These are phyloP conservation scores for Fusarium paranaense DNA, from an alignment of 2,329 filamentous ascomycete genomes.

Conservation along the genomic window DNA sequence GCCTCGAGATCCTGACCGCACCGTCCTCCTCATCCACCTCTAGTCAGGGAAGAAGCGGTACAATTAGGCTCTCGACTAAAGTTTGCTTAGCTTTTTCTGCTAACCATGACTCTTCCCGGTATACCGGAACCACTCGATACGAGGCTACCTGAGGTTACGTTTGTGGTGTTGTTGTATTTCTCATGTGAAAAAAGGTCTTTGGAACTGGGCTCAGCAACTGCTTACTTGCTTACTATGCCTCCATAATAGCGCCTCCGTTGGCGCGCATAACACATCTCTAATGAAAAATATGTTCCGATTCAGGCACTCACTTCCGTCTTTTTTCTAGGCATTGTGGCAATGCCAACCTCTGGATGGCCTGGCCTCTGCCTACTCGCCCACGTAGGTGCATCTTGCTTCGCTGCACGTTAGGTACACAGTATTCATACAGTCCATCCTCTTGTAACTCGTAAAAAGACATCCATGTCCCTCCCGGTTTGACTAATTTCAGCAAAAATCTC, in stretches of 20 bases:
- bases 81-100: constrained; percentile 20
- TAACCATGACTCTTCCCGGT: constrained; percentile 4
- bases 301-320: not conserved
- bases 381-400: not conserved
- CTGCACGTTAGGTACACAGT: constrained; percentile 23
- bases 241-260: not conserved
- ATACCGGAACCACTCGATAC: constrained; percentile 24
- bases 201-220: not conserved
- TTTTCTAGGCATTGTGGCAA: constrained; percentile 10
- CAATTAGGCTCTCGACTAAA: constrained; percentile 39
- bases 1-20: not conserved
- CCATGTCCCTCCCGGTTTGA: constrained; percentile 29
- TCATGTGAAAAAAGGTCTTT: not conserved
- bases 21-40: not conserved
- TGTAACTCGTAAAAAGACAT: not conserved
- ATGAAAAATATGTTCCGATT: not conserved
- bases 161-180: constrained; percentile 6
- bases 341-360: constrained; percentile 13
- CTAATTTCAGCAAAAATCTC: constrained; percentile 36
- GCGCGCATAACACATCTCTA: not conserved
- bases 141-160: not conserved
- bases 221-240: not conserved
- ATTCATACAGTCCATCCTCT: constrained; percentile 26
- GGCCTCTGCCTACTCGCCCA: not conserved
- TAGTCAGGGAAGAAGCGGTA: constrained; percentile 8